Conservation (phyloP, 2,329 filamentous ascomycete genomes). For the Botrytis tulipae region DNA sequence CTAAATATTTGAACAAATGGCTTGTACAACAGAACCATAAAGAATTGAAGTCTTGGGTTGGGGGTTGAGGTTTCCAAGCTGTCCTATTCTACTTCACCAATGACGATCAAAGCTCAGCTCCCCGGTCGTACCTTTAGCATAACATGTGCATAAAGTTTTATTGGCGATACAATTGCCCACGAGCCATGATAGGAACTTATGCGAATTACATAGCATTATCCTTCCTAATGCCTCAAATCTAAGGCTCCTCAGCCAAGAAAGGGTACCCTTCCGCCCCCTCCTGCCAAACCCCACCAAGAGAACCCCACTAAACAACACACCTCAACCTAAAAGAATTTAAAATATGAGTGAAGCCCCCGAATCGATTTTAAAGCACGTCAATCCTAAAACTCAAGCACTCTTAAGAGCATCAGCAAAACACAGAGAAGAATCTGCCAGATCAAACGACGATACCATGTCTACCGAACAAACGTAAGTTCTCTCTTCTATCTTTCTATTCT, state of each 20-base stretch:
- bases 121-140: neutral
- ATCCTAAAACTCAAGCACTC: slow-evolving; percentile 47
- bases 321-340: slow-evolving; percentile 23
- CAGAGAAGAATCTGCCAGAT: slow-evolving; percentile 37
- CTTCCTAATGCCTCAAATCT: neutral
- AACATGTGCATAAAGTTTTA: slow-evolving; percentile 2
- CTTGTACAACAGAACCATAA: neutral
- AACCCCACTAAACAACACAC: slow-evolving; percentile 26
- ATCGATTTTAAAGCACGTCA: slow-evolving; percentile 48
- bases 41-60: slow-evolving; percentile 4
- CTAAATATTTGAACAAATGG: neutral
- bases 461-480: slow-evolving; percentile 75
- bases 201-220: neutral
- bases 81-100: slow-evolving; percentile 22
- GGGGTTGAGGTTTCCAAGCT: slow-evolving; percentile 24
- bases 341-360: slow-evolving; percentile 30
- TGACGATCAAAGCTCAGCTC: slow-evolving; percentile 3
- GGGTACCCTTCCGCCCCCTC: slow-evolving; percentile 7
- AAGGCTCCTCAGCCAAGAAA: neutral
- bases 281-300: slow-evolving; percentile 18
- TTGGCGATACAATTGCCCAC: neutral
- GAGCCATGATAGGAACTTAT: neutral
- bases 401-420: slow-evolving; percentile 41
- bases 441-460: slow-evolving; percentile 54
- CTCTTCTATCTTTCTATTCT: neutral